phyloP scores from a whole-genome alignment of 495 filamentous ascomycete genomes.

The Hypoxylon lienhwacheense region DNA sequence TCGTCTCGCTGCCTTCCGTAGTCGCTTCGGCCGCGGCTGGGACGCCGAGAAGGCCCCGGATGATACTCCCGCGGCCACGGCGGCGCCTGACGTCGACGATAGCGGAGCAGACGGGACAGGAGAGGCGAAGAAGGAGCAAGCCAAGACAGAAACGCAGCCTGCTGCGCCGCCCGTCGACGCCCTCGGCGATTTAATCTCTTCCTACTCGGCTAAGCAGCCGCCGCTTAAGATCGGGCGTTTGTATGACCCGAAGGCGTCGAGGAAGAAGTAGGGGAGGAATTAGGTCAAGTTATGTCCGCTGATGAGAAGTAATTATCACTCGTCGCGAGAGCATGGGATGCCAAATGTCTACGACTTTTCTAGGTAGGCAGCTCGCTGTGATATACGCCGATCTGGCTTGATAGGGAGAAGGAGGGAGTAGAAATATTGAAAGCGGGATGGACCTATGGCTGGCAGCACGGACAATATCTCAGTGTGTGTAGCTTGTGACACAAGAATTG shows the following conservation, averaged over 20 bases:
- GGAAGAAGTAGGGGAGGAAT: slow-evolving; percentile 26
- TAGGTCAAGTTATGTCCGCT: too few relatives aligned
- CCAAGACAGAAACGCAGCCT: slow-evolving; percentile 33
- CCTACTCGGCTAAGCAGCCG: slow-evolving; percentile 52
- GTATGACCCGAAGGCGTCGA: too few relatives aligned
- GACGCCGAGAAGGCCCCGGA: slow-evolving; percentile 59
- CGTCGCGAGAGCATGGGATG: too few relatives aligned
- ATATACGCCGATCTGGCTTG: not conserved
- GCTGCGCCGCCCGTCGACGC: slow-evolving; percentile 46
- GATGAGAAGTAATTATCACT: too few relatives aligned
- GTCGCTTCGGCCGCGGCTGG: slow-evolving; percentile 79
- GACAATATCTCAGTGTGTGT: not conserved
- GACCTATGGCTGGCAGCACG: not conserved
- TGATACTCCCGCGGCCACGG: not conserved
- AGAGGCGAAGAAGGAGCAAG: slow-evolving; percentile 44
- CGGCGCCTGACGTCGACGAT: not conserved
- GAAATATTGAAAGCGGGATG: not conserved
- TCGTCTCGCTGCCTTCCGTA: slow-evolving; percentile 79
- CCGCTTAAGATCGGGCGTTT: not conserved
- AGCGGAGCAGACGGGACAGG: slow-evolving; percentile 34
- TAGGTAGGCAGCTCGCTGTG: too few relatives aligned
- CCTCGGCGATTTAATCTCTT: slow-evolving; percentile 70
- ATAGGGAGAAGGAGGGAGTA: not conserved
- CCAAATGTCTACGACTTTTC: too few relatives aligned
- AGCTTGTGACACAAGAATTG: slow-evolving; percentile 1